Percentiles rank a stretch among this genome's conserved stretches.
phyloP scores from a whole-genome alignment of 495 filamentous ascomycete species.

The Xylaria bambusicola region DNA sequence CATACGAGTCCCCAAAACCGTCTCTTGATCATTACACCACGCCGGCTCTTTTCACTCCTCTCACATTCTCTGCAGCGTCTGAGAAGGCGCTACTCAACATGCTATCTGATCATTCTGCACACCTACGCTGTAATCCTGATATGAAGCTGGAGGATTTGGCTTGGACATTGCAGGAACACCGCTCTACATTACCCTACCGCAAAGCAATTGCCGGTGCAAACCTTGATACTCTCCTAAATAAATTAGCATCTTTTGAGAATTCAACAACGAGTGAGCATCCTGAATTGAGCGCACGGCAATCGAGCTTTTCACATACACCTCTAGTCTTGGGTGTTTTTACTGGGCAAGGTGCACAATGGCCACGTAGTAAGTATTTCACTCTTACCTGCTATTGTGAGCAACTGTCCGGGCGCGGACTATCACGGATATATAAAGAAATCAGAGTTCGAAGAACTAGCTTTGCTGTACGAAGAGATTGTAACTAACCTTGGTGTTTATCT shows the following conservation, averaged over 20 bases:
- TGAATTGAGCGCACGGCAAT: too few species aligned
- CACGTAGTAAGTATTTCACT: too few species aligned
- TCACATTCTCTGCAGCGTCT: background rate
- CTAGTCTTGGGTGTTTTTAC: conserved; percentile 36
- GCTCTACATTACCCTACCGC: background rate
- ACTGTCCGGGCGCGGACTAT: too few species aligned
- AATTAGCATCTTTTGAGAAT: too few species aligned
- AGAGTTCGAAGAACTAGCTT: too few species aligned
- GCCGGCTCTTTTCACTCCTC: background rate
- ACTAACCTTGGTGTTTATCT: too few species aligned
- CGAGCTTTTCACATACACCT: background rate
- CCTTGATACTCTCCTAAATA: background rate
- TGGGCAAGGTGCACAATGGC: conserved; percentile 37
- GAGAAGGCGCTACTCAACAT: background rate
- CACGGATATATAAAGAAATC: too few species aligned
- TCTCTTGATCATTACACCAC: background rate
- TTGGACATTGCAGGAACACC: background rate
- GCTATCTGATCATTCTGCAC: background rate
- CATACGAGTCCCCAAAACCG: background rate
- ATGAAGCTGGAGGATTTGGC: background rate
- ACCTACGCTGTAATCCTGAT: background rate
- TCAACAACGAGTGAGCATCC: too few species aligned
- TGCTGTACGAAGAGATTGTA: too few species aligned
- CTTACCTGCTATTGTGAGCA: too few species aligned
- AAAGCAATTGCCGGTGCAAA: background rate